These are phyloP conservation scores for Phalaenopsis hybrid DNA, from an alignment of 116 monocot genomes.

Conservation along the genomic window DNA sequence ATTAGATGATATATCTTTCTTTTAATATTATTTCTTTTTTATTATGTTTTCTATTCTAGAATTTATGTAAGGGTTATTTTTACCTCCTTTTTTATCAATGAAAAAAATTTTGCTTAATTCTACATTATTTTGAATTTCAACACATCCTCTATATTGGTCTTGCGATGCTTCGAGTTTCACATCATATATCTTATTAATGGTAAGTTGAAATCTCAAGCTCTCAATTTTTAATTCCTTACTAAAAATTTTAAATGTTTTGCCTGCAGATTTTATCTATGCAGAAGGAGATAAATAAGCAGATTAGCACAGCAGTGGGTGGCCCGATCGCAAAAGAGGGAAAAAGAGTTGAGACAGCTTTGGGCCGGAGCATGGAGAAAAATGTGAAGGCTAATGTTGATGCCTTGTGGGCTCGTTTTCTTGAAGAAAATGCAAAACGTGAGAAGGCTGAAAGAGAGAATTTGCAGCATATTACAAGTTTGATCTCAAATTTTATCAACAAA, in stretches of 20 bases:
- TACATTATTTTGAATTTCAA: too few relatives aligned
- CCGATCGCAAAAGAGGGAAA: slow-evolving; percentile 80
- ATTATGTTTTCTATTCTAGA: too few relatives aligned
- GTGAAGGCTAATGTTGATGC: slow-evolving; percentile 73
- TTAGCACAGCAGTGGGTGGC: slow-evolving; percentile 37
- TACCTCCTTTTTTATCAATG: too few relatives aligned
- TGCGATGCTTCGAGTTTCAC: not conserved
- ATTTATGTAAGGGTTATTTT: too few relatives aligned
- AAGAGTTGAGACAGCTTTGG: slow-evolving; percentile 69
- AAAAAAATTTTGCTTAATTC: too few relatives aligned
- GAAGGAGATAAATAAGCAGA: slow-evolving; percentile 87
- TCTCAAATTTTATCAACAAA: slow-evolving; percentile 71
- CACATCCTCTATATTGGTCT: not conserved
- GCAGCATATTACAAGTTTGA: slow-evolving; percentile 60
- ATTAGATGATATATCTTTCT: too few relatives aligned
- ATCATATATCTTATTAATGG: not conserved
- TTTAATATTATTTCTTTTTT: too few relatives aligned
- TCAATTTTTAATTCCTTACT: not conserved
- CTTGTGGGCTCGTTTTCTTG: slow-evolving; percentile 79
- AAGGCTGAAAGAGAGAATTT: slow-evolving; percentile 66
- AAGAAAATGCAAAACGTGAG: slow-evolving; percentile 80
- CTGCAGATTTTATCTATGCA: slow-evolving; percentile 67
- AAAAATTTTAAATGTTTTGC: not conserved
- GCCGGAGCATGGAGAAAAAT: slow-evolving; percentile 78
- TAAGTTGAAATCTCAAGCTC: not conserved